Base-by-base conservation (phyloP, 495 filamentous ascomycete species). In the Aspergillus haitiensis region DNA sequence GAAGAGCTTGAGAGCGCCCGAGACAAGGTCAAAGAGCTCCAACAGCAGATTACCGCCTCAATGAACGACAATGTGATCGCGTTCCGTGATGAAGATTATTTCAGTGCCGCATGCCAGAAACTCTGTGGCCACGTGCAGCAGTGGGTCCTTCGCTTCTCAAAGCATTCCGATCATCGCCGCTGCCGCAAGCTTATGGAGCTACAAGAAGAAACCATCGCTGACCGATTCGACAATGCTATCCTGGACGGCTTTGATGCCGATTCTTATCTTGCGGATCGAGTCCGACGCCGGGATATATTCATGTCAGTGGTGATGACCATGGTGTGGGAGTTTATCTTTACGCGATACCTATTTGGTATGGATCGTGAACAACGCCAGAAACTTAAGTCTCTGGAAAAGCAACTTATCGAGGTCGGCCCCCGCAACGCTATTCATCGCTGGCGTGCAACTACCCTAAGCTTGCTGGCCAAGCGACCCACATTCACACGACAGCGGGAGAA, bases 311-410 rank as follows among this genome's bases (percentile, higher is more conserved):
- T 92, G 62, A 98, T 97, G 92, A 92, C 86, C 46, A 96, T 98
- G 90, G 85, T 98, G 37, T 97, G 92, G 91, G 93, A 98, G 70
- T 96, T 90, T 67, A 86, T 98, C 69, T 98, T 98, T 72, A 96
- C 92, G 10, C 87, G 95, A 56, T 98, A 98, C 69, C 85, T 98
- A 37, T 98, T 98, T 68, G 94, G 95, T 61, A 94, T 98, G 91
- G 93, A 97, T 74, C 84, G 92, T 52, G 94, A 97, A 69, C 93
- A 98, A 69, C 88, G 95, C 31, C 93, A 98, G 73, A 97, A 96
- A 68, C 88, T 98, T 68, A 96, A 98, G 75, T 84, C 84, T 7
- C 84, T 98, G 13, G 94, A 98, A 76, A 96, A 94, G 75, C 85
- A 87, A 52, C 80, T 98, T n/a, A 74, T 78, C 31, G 94, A 97